phyloP scores from a whole-genome alignment of 1,284 basidiomycete genomes.

The Microbotryomycetes sp. region DNA sequence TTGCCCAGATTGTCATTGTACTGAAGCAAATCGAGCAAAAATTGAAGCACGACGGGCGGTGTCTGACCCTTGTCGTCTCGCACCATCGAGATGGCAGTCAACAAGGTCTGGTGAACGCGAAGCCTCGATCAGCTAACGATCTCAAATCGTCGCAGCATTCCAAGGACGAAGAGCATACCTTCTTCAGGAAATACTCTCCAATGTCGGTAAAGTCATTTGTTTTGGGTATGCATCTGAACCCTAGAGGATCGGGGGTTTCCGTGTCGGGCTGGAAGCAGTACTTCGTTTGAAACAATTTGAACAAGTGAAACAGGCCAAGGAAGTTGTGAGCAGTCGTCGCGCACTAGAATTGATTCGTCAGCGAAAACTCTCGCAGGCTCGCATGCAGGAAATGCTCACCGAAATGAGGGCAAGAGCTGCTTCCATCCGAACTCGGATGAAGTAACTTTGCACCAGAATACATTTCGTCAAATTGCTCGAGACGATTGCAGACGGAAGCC shows the following conservation, averaged over 20 bases:
- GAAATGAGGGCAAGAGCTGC: conserved; percentile 78
- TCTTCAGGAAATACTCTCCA: conserved; percentile 88
- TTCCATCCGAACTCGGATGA: conserved; percentile 93
- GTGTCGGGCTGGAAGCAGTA: conserved; percentile 85
- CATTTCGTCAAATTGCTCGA: conserved; percentile 87
- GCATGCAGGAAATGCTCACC: conserved; percentile 51
- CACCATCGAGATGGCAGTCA: conserved; percentile 74
- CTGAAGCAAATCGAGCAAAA: conserved; percentile 80
- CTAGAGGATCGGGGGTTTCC: conserved; percentile 68
- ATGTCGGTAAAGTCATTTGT: conserved; percentile 92
- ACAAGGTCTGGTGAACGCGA: conserved; percentile 53
- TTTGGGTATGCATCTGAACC: conserved; percentile 75
- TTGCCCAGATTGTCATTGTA: conserved; percentile 96
- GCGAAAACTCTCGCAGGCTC: no score
- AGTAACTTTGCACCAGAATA: conserved; percentile 91
- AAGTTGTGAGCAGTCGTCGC: conserved; percentile 73
- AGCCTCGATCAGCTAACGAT: conserved; percentile 21
- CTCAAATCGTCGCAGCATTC: neutral
- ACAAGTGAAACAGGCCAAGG: conserved; percentile 88
- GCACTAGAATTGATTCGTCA: conserved; percentile 63
- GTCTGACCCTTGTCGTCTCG: conserved; percentile 75
- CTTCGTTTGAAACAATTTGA: conserved; percentile 83
- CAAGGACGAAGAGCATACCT: conserved; percentile 51
- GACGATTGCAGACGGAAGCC: conserved; percentile 78
- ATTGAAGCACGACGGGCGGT: conserved; percentile 77